These are phyloP conservation scores for Arachnopeziza araneosa DNA, from an alignment of 2,329 filamentous ascomycete genomes.

Conservation along the genomic window DNA sequence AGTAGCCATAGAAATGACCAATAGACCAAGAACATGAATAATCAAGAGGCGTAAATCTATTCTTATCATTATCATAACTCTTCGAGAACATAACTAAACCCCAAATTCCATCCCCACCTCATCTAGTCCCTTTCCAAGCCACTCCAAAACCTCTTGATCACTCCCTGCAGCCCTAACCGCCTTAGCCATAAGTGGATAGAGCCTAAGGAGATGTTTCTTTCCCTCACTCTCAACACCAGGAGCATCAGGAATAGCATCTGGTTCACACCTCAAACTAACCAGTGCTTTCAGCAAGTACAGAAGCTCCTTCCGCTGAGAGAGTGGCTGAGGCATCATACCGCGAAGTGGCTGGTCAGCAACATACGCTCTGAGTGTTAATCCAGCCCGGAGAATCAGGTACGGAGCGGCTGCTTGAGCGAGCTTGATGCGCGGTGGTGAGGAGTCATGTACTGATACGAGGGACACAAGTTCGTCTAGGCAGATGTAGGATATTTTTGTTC, in stretches of 20 bases:
- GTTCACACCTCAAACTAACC: conserved; percentile 62
- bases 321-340: conserved; percentile 82
- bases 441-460: conserved; percentile 51
- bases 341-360: conserved; percentile 87
- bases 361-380: conserved; percentile 75
- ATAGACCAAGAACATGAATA: background rate
- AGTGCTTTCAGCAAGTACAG: conserved; percentile 64
- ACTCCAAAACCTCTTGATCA: conserved; percentile 53
- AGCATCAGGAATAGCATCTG: conserved; percentile 58
- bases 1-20: background rate
- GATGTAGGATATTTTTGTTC: conserved; percentile 70
- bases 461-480: conserved; percentile 76
- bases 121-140: conserved; percentile 55
- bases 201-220: conserved; percentile 69
- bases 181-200: conserved; percentile 73
- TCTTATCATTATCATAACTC: background rate
- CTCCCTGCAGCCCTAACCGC: conserved; percentile 56
- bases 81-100: background rate
- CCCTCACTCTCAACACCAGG: conserved; percentile 48
- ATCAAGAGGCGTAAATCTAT: background rate
- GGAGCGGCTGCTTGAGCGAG: conserved; percentile 74
- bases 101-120: conserved; percentile 54
- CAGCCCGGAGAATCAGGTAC: conserved; percentile 76
- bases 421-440: conserved; percentile 22
- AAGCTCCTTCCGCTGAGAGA: conserved; percentile 74